phyloP scores from a whole-genome alignment of 2,329 filamentous ascomycete genomes.

The Rhexocercosporidium sp. region DNA sequence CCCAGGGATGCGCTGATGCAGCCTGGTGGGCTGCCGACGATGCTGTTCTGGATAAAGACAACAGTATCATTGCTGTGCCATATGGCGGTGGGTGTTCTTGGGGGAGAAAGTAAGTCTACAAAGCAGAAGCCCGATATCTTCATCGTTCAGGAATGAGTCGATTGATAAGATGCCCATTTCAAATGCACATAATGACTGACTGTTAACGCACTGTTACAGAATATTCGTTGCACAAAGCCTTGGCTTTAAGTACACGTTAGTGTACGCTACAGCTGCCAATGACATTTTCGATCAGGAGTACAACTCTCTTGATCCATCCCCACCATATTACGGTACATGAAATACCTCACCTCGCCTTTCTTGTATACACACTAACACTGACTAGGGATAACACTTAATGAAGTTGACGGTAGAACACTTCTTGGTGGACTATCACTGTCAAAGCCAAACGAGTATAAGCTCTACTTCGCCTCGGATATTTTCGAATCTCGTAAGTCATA shows the following conservation, averaged over 20 bases:
- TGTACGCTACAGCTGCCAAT: background rate
- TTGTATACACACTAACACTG: background rate
- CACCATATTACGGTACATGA: background rate
- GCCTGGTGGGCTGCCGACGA: background rate
- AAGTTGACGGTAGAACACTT: background rate
- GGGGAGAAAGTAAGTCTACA: background rate
- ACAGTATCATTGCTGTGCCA: background rate
- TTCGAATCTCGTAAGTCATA: background rate
- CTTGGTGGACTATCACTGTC: slow-evolving; percentile 3
- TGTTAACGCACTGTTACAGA: background rate
- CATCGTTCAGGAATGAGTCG: too few relatives aligned
- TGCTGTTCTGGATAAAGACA: background rate
- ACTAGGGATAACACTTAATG: background rate
- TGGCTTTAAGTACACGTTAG: slow-evolving; percentile 5
- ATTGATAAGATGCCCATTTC: too few relatives aligned
- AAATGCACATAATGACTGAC: background rate
- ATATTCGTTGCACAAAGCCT: background rate
- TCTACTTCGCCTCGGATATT: background rate
- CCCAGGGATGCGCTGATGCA: background rate
- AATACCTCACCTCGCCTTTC: background rate
- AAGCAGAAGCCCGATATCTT: too few relatives aligned
- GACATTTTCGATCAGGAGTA: background rate
- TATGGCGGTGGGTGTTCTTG: background rate
- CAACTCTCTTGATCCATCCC: background rate
- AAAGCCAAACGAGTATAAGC: slow-evolving; percentile 2